Percentiles rank a stretch among this genome's conserved stretches.
Evolutionary conservation across 768 basidiomycete species (phyloP).

Genomic region (Termitomyces sp.): DNA sequence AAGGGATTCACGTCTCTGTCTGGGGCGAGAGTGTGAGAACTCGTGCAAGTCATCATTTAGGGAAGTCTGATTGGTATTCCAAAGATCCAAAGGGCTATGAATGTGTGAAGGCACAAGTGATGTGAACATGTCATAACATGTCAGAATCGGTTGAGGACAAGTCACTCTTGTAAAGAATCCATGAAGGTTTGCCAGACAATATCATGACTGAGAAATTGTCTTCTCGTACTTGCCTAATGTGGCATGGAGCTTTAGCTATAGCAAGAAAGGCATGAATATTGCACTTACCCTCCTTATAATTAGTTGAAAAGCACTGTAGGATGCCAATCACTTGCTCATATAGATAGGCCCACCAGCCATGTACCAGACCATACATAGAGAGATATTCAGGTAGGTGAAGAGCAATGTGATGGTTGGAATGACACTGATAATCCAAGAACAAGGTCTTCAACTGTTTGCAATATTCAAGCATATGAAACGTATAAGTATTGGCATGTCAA

Average conservation of each 20-base stretch:
- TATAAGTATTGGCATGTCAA: neutral
- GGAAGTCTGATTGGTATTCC: neutral
- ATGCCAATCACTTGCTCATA: constrained; percentile 12
- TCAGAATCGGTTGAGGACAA: neutral
- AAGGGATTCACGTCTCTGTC: neutral
- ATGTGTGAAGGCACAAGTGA: neutral
- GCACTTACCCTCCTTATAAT: neutral
- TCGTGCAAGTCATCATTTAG: neutral
- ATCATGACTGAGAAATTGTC: neutral
- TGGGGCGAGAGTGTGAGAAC: neutral
- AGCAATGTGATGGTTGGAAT: constrained; percentile 31
- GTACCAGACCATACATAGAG: constrained; percentile 19
- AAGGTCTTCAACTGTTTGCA: neutral
- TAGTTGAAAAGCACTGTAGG: constrained; percentile 3
- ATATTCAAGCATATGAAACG: neutral
- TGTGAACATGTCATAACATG: neutral
- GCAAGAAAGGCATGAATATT: neutral
- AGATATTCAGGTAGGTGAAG: constrained; percentile 29
- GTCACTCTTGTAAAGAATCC: neutral
- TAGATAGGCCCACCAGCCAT: constrained; percentile 14
- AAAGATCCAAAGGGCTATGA: neutral
- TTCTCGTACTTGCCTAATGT: neutral
- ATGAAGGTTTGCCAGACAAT: neutral
- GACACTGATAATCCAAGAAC: constrained; percentile 20
- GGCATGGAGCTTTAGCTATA: neutral